These are phyloP conservation scores for Hypholoma sublateritium DNA, from an alignment of 768 basidiomycete genomes.

Conservation along the genomic window DNA sequence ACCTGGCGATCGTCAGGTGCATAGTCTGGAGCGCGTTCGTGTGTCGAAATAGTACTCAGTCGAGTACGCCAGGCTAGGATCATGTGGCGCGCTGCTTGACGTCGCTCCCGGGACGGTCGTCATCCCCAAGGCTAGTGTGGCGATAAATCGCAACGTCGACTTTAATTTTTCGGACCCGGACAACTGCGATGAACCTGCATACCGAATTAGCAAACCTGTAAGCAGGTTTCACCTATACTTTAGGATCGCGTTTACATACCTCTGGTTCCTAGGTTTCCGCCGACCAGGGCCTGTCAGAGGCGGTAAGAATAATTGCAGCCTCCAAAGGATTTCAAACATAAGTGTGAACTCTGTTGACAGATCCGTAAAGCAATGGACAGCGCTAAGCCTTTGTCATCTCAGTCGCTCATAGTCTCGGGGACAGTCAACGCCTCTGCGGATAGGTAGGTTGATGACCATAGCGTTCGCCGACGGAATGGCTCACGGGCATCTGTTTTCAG, in stretches of 20 bases:
- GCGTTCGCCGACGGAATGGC: background rate
- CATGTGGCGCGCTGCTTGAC: slow-evolving; percentile 71
- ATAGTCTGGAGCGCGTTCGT: background rate
- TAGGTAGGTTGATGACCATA: slow-evolving; percentile 42
- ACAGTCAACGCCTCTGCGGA: slow-evolving; percentile 80
- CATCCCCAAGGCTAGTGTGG: slow-evolving; percentile 66
- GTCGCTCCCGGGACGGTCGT: slow-evolving; percentile 77
- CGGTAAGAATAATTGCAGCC: slow-evolving; percentile 36
- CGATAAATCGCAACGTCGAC: slow-evolving; percentile 73
- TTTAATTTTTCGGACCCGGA: slow-evolving; percentile 62
- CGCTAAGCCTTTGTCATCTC: slow-evolving; percentile 40
- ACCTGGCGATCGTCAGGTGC: slow-evolving; percentile 52
- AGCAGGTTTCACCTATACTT: slow-evolving; percentile 16
- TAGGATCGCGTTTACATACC: slow-evolving; percentile 6
- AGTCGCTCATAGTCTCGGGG: slow-evolving; percentile 38
- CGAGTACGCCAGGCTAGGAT: slow-evolving; percentile 58
- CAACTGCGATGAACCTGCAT: slow-evolving; percentile 45
- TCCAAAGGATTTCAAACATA: background rate
- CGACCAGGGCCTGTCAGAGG: slow-evolving; percentile 50
- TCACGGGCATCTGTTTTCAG: slow-evolving; percentile 33
- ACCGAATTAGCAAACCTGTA: slow-evolving; percentile 69
- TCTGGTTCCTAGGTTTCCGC: slow-evolving; percentile 48
- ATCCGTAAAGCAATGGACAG: slow-evolving; percentile 43
- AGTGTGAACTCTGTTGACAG: slow-evolving; percentile 29
- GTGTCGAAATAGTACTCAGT: slow-evolving; percentile 5